Conservation (phyloP, 306 rosid species). For the Citrullus amarus region DNA sequence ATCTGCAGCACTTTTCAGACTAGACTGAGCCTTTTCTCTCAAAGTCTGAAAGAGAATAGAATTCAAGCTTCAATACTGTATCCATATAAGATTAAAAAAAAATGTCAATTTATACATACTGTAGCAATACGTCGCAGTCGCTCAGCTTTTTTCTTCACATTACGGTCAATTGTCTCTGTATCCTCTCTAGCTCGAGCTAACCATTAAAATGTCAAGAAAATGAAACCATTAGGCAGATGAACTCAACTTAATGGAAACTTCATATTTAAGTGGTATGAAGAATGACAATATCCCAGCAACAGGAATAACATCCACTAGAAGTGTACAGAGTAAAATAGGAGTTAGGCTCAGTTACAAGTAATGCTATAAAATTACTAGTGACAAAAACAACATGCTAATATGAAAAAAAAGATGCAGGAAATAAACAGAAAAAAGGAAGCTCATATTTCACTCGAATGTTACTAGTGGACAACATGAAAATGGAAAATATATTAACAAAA, state of each 20-base stretch:
- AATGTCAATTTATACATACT: slow-evolving; percentile 30
- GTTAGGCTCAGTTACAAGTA: background rate
- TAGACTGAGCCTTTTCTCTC: slow-evolving; percentile 65
- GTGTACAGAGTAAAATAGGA: background rate
- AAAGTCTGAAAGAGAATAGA: slow-evolving; percentile 37
- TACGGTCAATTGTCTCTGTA: slow-evolving; percentile 66
- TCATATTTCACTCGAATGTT: background rate
- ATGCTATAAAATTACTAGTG: background rate
- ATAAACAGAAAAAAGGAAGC: background rate
- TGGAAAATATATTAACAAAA: background rate
- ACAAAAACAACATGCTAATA: background rate
- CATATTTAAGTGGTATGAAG: background rate
- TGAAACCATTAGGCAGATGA: background rate
- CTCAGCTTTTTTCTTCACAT: slow-evolving; percentile 75
- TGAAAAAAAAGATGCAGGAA: background rate
- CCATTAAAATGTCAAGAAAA: slow-evolving; percentile 16
- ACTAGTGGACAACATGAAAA: background rate
- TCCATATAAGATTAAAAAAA: background rate
- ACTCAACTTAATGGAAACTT: background rate
- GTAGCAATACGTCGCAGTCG: slow-evolving; percentile 52
- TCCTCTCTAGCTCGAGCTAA: slow-evolving; percentile 88
- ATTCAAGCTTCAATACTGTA: background rate
- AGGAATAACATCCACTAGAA: background rate
- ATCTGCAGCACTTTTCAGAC: slow-evolving; percentile 80
- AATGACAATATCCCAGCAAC: background rate